Base-by-base conservation (phyloP, 257 asterid species). In the Scutellaria galericulata region DNA sequence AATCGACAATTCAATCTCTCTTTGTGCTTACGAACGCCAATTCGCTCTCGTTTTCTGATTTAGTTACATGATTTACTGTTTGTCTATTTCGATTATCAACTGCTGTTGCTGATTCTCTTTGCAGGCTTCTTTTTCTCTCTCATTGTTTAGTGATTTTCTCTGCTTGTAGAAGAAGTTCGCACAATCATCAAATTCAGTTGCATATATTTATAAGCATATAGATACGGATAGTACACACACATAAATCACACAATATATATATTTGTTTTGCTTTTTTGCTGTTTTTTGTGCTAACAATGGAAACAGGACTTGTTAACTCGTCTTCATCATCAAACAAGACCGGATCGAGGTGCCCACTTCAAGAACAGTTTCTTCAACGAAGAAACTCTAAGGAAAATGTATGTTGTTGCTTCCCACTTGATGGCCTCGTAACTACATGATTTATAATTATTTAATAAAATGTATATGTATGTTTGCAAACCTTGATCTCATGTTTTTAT, bases 381-480 rank as follows among this genome's bases (percentile, higher is more conserved):
- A 87, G 77, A 78, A 82, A 66, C 68, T 88, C 96, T 1, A 78
- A 81, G 70, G 96, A 93, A 57, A 88, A 90, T 40, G 98, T 93
- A 90, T 58, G 87, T 41, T 50, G 10, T 40, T 64, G 69, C 20
- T 66, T n/a, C 5, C 14, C 44, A 27, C 48, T 35, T 53, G 37
- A 58, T 75, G 9, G 2, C 70, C 45, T 63, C 10, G 4, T 18
- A 18, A 47, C 22, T 48, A 20, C 67, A n/a, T 48, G 42, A 20
- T 46, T 27, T 7, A 6, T 53, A 12, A 55, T 56, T n/a, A 45
- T 9, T 42, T 3, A 27, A 27, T 27, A 9, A 50, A 6, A 46
- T 47, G 27, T 7, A 9, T 24, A 10, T 20, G 8, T 10, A 12
- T 14, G n/a, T 14, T 18, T 24, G 7, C 3, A 7, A 72, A 48